phyloP scores from a whole-genome alignment of 1,284 basidiomycete species.

The Apiotrichum porosum region DNA sequence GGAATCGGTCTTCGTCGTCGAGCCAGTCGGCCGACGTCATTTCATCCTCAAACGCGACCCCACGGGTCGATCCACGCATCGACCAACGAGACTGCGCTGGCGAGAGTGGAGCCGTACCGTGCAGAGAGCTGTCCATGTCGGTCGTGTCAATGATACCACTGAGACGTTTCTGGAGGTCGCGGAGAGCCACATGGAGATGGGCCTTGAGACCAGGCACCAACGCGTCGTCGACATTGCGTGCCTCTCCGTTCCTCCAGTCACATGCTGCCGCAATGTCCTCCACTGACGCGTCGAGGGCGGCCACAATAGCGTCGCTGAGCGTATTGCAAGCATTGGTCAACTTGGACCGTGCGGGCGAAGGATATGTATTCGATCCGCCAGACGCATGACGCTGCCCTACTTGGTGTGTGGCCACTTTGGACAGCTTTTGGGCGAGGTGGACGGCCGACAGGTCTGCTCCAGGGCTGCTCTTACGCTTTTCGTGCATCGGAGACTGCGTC shows the following conservation, averaged over 20 bases:
- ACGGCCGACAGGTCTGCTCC: background rate
- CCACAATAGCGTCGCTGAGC: slow-evolving; percentile 10
- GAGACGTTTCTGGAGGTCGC: slow-evolving; percentile 10
- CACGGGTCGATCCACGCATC: background rate
- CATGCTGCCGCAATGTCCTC: slow-evolving; percentile 5
- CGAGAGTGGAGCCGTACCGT: too few relatives aligned
- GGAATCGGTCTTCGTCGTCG: slow-evolving; percentile 36
- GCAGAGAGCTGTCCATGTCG: background rate
- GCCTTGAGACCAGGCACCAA: background rate
- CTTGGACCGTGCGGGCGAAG: slow-evolving; percentile 1
- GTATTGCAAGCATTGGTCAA: slow-evolving; percentile 3
- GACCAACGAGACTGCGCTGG: too few relatives aligned
- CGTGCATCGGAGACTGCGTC: too few relatives aligned
- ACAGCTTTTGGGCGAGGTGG: slow-evolving; percentile 9
- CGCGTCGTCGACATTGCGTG: background rate
- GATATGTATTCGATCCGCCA: background rate
- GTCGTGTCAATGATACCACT: slow-evolving; percentile 15
- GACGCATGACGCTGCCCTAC: background rate
- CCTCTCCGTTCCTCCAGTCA: slow-evolving; percentile 8
- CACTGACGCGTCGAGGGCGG: slow-evolving; percentile 2
- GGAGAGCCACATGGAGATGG: slow-evolving; percentile 1
- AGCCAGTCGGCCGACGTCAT: slow-evolving; percentile 19
- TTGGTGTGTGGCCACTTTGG: slow-evolving; percentile 9
- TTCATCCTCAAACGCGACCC: slow-evolving; percentile 17
- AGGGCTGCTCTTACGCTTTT: too few relatives aligned